These are phyloP conservation scores for Globisporangium camurandrum DNA, from an alignment of 352 stramenopile genomes.

Conservation along the genomic window DNA sequence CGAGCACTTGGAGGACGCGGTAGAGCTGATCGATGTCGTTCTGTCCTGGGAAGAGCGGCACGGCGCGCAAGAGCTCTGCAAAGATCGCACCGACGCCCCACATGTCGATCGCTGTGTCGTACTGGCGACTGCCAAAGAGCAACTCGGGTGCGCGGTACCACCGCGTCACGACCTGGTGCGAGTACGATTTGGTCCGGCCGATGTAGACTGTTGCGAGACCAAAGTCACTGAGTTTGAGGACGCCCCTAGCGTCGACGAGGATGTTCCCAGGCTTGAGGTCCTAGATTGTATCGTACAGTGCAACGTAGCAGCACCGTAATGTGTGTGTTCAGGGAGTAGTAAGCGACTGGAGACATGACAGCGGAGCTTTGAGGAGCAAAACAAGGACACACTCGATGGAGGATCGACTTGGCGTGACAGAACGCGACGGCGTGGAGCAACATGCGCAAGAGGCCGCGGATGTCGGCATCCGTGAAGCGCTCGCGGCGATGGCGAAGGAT, in stretches of 20 bases:
- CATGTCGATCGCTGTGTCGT: conserved; percentile 61
- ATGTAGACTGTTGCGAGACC: conserved; percentile 67
- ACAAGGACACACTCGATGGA: conserved; percentile 34
- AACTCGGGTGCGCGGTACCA: conserved; percentile 81
- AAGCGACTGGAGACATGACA: background rate
- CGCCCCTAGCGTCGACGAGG: conserved; percentile 35
- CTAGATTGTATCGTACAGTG: conserved; percentile 20
- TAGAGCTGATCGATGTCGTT: conserved; percentile 82
- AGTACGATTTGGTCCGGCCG: conserved; percentile 29
- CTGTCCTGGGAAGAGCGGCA: conserved; percentile 67
- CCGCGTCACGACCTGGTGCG: conserved; percentile 69
- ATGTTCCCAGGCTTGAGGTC: conserved; percentile 75
- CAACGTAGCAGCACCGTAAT: too few species aligned
- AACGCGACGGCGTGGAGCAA: conserved; percentile 52
- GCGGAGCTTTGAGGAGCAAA: background rate
- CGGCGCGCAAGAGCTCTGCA: conserved; percentile 49
- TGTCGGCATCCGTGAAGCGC: conserved; percentile 30
- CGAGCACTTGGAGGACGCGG: conserved; percentile 59
- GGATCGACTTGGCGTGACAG: conserved; percentile 53
- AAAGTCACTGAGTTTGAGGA: conserved; percentile 77
- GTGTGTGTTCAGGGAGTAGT: background rate
- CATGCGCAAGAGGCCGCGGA: conserved; percentile 58
- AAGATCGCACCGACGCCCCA: conserved; percentile 64
- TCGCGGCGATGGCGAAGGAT: conserved; percentile 33
- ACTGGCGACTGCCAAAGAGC: conserved; percentile 60